These are phyloP conservation scores for Hortaea sp. DNA, from an alignment of 2,329 filamentous ascomycete species.

Conservation along the genomic window DNA sequence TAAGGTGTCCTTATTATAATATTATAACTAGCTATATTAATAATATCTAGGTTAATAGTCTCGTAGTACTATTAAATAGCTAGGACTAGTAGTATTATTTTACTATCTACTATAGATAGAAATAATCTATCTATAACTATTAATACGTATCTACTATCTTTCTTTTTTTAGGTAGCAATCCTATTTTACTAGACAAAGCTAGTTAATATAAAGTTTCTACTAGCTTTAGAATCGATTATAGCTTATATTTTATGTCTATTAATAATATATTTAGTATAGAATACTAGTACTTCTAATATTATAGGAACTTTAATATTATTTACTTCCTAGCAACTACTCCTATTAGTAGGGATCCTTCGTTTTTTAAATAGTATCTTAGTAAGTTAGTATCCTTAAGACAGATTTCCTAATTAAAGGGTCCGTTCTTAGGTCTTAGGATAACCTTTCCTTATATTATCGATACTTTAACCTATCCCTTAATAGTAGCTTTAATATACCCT, in stretches of 20 bases:
- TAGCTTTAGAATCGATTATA: slow-evolving; percentile 9
- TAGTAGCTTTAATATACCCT: neutral
- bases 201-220: slow-evolving; percentile 6
- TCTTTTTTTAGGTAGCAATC: slow-evolving; percentile 8
- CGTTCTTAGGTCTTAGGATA: no score
- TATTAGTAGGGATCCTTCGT: neutral
- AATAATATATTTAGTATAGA: slow-evolving; percentile 4
- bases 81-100: slow-evolving; percentile 7
- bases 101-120: slow-evolving; percentile 6
- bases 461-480: no score
- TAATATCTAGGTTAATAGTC: slow-evolving; percentile 6
- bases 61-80: slow-evolving; percentile 6
- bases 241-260: neutral
- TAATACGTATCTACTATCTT: slow-evolving; percentile 4
- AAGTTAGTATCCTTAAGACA: no score
- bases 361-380: neutral
- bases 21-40: slow-evolving; percentile 8
- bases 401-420: no score
- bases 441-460: no score
- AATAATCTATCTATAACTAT: slow-evolving; percentile 6
- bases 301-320: neutral
- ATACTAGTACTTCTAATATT: slow-evolving; percentile 3
- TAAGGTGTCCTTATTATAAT: slow-evolving; percentile 10
- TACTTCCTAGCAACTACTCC: neutral
- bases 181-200: slow-evolving; percentile 2